Conservation (phyloP, 2,329 filamentous ascomycete genomes). For the Neopestalotiopsis sp. region DNA sequence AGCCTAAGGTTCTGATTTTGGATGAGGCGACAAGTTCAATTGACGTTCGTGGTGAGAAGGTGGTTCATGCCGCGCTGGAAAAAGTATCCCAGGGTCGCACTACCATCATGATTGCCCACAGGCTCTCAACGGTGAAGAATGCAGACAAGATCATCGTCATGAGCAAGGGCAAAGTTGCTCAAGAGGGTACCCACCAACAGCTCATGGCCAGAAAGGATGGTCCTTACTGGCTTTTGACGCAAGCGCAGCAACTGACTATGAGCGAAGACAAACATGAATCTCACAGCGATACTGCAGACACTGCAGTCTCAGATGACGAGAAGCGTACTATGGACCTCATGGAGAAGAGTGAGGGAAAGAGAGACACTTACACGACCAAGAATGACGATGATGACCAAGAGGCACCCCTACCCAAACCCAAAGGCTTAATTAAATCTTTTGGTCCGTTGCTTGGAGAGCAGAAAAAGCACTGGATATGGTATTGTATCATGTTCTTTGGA, state of each 20-base stretch:
- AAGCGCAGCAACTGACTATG: conserved; percentile 62
- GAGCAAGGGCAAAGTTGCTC: conserved; percentile 68
- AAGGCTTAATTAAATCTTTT: conserved; percentile 33
- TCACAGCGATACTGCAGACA: conserved; percentile 35
- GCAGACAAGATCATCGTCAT: conserved; percentile 49
- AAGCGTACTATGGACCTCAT: conserved; percentile 47
- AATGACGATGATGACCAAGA: conserved; percentile 14
- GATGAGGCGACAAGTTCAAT: conserved; percentile 71
- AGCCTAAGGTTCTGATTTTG: conserved; percentile 68
- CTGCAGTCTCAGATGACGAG: conserved; percentile 31
- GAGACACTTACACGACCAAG: conserved; percentile 17
- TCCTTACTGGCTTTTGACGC: conserved; percentile 71
- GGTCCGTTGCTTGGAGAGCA: conserved; percentile 35
- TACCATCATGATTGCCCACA: conserved; percentile 69
- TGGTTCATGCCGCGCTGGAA: conserved; percentile 62
- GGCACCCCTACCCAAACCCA: conserved; percentile 23
- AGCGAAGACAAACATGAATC: conserved; percentile 45
- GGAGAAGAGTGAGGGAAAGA: conserved; percentile 32
- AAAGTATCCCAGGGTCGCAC: conserved; percentile 64
- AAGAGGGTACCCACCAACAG: conserved; percentile 77
- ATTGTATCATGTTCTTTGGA: conserved; percentile 34
- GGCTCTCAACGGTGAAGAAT: conserved; percentile 59
- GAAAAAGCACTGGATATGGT: conserved; percentile 34
- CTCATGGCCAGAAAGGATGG: conserved; percentile 66
- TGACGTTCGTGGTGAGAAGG: conserved; percentile 48